Conservation (phyloP, 768 basidiomycete genomes). For the Pluteus cervinus region DNA sequence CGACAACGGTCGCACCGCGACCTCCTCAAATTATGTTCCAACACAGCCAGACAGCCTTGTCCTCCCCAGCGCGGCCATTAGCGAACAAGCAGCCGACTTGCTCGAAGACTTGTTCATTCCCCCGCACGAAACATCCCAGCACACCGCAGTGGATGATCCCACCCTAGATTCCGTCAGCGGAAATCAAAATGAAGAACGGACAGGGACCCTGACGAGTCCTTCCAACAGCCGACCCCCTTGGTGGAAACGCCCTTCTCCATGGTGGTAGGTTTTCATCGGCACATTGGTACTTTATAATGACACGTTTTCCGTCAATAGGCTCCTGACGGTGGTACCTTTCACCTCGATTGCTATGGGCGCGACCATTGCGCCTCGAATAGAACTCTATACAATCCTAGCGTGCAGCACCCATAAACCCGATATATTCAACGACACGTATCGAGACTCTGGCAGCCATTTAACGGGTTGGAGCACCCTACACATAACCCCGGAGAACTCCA, state of each 20-base stretch:
- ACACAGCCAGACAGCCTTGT: constrained; percentile 32
- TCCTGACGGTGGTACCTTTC: constrained; percentile 48
- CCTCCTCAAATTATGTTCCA: constrained; percentile 17
- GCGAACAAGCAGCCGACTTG: constrained; percentile 40
- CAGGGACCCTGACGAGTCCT: constrained; percentile 13
- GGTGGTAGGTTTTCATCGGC: constrained; percentile 47
- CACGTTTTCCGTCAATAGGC: constrained; percentile 48
- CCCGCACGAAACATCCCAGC: constrained; percentile 29
- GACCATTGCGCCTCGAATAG: constrained; percentile 64
- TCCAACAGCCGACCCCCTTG: constrained; percentile 43
- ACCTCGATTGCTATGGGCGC: constrained; percentile 48
- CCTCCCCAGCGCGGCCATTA: constrained; percentile 38
- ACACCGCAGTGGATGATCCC: constrained; percentile 13
- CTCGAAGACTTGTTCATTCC: constrained; percentile 39
- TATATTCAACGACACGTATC: constrained; percentile 28
- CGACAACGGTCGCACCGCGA: constrained; percentile 10
- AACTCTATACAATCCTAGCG: constrained; percentile 67
- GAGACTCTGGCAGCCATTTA: constrained; percentile 8
- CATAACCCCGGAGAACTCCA: neutral
- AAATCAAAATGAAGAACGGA: constrained; percentile 22
- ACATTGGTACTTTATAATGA: too few relatives aligned
- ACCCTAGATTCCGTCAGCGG: constrained; percentile 8
- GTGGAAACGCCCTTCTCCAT: constrained; percentile 71
- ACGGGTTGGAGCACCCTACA: neutral
- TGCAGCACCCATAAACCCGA: constrained; percentile 65